phyloP scores from a whole-genome alignment of 2,329 filamentous ascomycete species.

The Microdochium trichocladiopsis region DNA sequence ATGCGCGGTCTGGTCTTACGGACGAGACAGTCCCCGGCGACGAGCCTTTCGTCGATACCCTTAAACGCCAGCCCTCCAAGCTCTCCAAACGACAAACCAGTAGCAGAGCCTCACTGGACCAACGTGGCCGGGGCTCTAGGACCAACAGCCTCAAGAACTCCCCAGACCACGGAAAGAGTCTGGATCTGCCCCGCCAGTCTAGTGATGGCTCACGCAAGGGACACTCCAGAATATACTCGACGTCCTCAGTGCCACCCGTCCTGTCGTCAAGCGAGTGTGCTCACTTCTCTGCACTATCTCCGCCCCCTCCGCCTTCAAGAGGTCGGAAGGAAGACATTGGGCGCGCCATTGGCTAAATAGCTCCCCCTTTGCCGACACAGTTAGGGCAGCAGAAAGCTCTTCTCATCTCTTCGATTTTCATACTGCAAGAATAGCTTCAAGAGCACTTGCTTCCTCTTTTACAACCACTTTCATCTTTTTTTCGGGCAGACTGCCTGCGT shows the following conservation, averaged over 20 bases:
- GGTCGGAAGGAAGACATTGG: conserved; percentile 40
- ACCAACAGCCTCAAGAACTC: conserved; percentile 37
- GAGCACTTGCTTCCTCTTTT: background rate
- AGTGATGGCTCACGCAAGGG: conserved; percentile 17
- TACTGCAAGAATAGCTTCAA: background rate
- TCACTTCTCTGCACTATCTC: conserved; percentile 36
- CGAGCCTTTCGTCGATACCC: conserved; percentile 46
- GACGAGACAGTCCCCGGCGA: conserved; percentile 55
- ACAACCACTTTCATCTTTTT: background rate
- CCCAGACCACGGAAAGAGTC: conserved; percentile 27
- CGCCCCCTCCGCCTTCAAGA: conserved; percentile 32
- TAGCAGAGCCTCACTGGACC: background rate
- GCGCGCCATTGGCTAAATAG: conserved; percentile 42
- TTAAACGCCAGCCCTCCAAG: conserved; percentile 46
- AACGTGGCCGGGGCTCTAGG: conserved; percentile 30
- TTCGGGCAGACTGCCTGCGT: background rate
- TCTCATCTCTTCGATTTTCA: background rate
- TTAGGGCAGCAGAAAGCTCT: background rate
- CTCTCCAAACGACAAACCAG: conserved; percentile 33
- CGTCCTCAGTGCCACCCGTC: conserved; percentile 33
- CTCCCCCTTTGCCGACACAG: background rate
- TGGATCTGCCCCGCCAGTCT: conserved; percentile 26
- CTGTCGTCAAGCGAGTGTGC: conserved; percentile 38
- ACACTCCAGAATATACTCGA: conserved; percentile 35
- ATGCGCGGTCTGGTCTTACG: conserved; percentile 54